Evolutionary conservation across 768 basidiomycete species (phyloP).

Genomic region (Hirschioporus abietinus): DNA sequence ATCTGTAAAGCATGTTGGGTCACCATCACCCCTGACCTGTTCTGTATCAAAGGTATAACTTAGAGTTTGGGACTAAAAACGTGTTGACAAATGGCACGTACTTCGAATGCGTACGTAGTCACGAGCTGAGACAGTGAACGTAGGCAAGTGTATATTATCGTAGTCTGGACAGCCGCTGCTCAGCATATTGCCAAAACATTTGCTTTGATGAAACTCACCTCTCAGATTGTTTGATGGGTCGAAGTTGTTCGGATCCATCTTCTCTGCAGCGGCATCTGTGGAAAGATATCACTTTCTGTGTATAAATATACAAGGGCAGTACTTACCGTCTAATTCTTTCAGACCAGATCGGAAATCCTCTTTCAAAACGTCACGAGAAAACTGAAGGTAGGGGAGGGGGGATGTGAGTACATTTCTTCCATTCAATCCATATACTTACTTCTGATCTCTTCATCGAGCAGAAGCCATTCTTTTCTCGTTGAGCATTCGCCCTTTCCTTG

Average conservation of each 20-base stretch:
- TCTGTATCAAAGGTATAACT: conserved; percentile 33
- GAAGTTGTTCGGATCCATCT: conserved; percentile 52
- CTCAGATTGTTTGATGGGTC: conserved; percentile 46
- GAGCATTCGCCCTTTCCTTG: conserved; percentile 29
- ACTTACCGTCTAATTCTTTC: conserved; percentile 53
- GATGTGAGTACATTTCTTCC: background rate
- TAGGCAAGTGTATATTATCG: conserved; percentile 52
- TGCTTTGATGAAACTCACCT: conserved; percentile 27
- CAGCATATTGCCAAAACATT: background rate
- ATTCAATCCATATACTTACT: conserved; percentile 24
- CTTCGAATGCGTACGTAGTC: conserved; percentile 55
- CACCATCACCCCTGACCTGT: conserved; percentile 57
- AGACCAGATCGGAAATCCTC: conserved; percentile 55
- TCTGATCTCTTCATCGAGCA: conserved; percentile 55
- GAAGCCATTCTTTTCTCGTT: conserved; percentile 53
- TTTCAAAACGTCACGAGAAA: conserved; percentile 49
- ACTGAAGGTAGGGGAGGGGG: conserved; percentile 40
- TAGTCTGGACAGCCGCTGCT: conserved; percentile 39
- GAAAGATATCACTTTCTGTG: background rate
- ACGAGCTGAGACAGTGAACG: conserved; percentile 55
- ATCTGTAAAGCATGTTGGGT: conserved; percentile 48
- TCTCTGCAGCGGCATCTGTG: conserved; percentile 50
- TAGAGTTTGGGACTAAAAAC: background rate
- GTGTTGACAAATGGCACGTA: conserved; percentile 18
- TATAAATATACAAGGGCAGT: background rate